Evolutionary conservation across 176 grass and related monocot genomes (phyloP).

Genomic region (Tuctoria greenei): DNA sequence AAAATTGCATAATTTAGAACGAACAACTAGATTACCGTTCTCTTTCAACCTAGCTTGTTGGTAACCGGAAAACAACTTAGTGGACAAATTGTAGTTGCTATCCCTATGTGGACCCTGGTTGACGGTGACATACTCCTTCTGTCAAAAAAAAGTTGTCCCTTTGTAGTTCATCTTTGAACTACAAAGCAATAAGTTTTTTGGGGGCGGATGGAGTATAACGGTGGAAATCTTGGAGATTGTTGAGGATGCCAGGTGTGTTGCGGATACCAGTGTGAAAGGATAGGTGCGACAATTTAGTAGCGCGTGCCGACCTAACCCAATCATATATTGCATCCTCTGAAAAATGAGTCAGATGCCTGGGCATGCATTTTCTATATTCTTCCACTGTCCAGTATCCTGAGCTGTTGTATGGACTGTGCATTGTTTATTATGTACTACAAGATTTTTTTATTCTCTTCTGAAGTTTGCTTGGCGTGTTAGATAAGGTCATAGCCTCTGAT

Average conservation of each 20-base stretch:
- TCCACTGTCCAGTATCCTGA: not conserved
- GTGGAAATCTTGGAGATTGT: not conserved
- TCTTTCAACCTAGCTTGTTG: not conserved
- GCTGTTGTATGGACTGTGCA: not conserved
- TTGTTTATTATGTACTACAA: not conserved
- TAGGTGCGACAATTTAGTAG: not conserved
- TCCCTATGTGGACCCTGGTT: not conserved
- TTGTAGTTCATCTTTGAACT: too few species aligned
- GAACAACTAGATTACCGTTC: not conserved
- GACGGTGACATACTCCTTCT: conserved; percentile 1
- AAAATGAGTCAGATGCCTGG: not conserved
- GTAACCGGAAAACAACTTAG: not conserved
- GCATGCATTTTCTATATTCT: not conserved
- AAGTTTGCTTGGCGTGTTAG: not conserved
- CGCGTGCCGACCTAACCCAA: not conserved
- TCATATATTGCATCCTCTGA: not conserved
- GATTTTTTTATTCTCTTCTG: not conserved
- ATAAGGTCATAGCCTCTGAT: conserved; percentile 1
- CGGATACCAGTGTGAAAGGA: not conserved
- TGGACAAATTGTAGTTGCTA: not conserved
- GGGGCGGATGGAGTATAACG: too few species aligned
- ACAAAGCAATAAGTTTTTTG: too few species aligned
- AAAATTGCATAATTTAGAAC: not conserved
- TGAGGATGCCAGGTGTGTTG: not conserved
- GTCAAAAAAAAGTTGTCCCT: too few species aligned